Evolutionary conservation across 805 yeast genomes (phyloP).

Genomic region (Zygoascus biomembranicola): DNA sequence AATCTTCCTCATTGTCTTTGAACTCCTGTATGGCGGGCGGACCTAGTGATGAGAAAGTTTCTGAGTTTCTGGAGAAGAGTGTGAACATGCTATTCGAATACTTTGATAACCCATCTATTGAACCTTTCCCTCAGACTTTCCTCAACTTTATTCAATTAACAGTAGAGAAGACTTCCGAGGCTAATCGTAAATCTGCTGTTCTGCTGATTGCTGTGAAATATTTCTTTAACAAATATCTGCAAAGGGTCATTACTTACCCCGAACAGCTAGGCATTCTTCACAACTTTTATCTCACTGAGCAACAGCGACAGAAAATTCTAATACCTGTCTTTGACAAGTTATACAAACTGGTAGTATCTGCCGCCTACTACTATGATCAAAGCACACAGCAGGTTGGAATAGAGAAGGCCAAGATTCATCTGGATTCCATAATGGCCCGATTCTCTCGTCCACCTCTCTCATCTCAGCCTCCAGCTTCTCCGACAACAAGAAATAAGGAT

Average conservation of each 20-base stretch:
- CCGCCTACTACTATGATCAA: constrained; percentile 8
- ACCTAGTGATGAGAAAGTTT: constrained; percentile 3
- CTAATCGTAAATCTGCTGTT: constrained; percentile 5
- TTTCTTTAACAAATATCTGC: constrained; percentile 13
- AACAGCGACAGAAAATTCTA: constrained; percentile 17
- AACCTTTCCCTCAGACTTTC: constrained; percentile 13
- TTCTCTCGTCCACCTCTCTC: not conserved
- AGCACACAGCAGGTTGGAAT: constrained; percentile 2
- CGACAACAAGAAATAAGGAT: constrained; percentile 11
- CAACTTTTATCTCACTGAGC: constrained; percentile 17
- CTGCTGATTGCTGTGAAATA: constrained; percentile 14
- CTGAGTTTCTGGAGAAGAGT: constrained; percentile 8
- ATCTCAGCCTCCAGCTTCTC: not conserved
- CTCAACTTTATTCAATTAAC: constrained; percentile 11
- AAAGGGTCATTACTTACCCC: constrained; percentile 14
- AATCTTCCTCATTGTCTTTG: constrained; percentile 12
- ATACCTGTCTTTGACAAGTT: constrained; percentile 11
- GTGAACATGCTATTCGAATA: constrained; percentile 9
- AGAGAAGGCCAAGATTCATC: constrained; percentile 3
- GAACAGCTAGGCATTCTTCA: constrained; percentile 17
- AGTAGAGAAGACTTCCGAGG: constrained; percentile 7
- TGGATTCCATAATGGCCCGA: constrained; percentile 10
- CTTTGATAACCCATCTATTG: constrained; percentile 12
- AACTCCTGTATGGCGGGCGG: constrained; percentile 7
- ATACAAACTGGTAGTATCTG: constrained; percentile 7